These are phyloP conservation scores for Xylaria sp. DNA, from an alignment of 2,329 filamentous ascomycete species.

Conservation along the genomic window DNA sequence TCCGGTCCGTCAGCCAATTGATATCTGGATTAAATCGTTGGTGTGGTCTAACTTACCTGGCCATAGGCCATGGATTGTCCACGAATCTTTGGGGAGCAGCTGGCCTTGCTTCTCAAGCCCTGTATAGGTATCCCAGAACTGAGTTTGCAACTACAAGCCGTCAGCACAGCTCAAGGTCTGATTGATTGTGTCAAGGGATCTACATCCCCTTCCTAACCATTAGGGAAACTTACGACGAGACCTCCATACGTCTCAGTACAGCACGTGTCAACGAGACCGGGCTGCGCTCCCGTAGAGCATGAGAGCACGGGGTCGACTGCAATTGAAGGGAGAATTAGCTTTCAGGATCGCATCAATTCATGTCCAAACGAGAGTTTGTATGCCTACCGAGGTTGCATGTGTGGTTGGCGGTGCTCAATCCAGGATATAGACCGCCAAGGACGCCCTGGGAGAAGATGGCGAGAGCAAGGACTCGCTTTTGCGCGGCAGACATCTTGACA, in stretches of 20 bases:
- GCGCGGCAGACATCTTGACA: constrained; percentile 35
- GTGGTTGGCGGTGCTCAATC: constrained; percentile 63
- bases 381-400: constrained; percentile 62
- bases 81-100: constrained; percentile 65
- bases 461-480: constrained; percentile 42
- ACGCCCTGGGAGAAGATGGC: constrained; percentile 46
- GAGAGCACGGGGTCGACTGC: constrained; percentile 54
- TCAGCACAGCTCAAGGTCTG: constrained; percentile 8
- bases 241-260: constrained; percentile 74
- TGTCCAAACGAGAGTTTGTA: not conserved
- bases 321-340: constrained; percentile 18
- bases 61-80: constrained; percentile 71
- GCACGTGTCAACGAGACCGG: constrained; percentile 65
- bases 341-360: constrained; percentile 27
- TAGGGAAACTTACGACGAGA: constrained; percentile 55
- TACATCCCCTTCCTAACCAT: not conserved
- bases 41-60: constrained; percentile 49
- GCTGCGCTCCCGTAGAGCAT: constrained; percentile 59
- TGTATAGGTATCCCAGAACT: constrained; percentile 73
- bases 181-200: not conserved
- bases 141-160: constrained; percentile 60
- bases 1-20: constrained; percentile 14
- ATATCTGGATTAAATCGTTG: not conserved
- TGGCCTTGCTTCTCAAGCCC: constrained; percentile 68
- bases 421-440: constrained; percentile 54